Conservation (phyloP, 768 basidiomycete species). For the Saitozyma sp. region DNA sequence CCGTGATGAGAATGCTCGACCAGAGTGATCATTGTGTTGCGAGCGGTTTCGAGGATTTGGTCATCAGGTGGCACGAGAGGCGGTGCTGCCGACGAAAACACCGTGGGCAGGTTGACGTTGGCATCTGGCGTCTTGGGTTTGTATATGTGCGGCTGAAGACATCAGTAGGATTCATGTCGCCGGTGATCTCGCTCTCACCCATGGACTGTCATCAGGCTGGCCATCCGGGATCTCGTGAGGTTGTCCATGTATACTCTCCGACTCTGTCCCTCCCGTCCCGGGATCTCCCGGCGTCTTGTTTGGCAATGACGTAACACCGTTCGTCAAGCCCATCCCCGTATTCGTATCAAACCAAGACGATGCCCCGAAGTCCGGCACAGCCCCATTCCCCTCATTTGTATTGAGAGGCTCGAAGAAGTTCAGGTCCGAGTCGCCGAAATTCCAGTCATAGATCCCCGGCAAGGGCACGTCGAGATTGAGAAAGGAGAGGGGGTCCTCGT, state of each 20-base stretch:
- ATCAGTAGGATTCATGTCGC: background rate
- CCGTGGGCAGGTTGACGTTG: constrained; percentile 4
- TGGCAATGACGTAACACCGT: no score
- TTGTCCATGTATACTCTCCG: constrained; percentile 1
- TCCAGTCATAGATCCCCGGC: background rate
- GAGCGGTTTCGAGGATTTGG: background rate
- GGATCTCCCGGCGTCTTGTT: background rate
- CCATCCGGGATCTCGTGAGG: constrained; percentile 13
- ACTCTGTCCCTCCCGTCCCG: background rate
- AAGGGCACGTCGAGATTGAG: no score
- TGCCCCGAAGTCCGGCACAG: constrained; percentile 5
- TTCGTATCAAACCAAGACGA: background rate
- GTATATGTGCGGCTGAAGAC: constrained; percentile 8
- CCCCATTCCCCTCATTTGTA: constrained; percentile 7
- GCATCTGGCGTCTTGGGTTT: constrained; percentile 14
- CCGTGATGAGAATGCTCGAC: constrained; percentile 6
- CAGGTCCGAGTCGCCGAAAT: background rate
- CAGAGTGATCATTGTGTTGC: constrained; percentile 2
- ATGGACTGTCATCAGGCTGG: constrained; percentile 9
- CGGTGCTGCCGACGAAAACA: background rate
- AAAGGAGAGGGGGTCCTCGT: no score
- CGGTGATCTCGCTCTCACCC: constrained; percentile 4
- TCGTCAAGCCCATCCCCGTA: background rate
- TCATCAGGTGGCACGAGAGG: background rate
- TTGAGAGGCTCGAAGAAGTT: constrained; percentile 5